Evolutionary conservation across 495 filamentous ascomycete genomes (phyloP).

Genomic region (Letharia lupina): DNA sequence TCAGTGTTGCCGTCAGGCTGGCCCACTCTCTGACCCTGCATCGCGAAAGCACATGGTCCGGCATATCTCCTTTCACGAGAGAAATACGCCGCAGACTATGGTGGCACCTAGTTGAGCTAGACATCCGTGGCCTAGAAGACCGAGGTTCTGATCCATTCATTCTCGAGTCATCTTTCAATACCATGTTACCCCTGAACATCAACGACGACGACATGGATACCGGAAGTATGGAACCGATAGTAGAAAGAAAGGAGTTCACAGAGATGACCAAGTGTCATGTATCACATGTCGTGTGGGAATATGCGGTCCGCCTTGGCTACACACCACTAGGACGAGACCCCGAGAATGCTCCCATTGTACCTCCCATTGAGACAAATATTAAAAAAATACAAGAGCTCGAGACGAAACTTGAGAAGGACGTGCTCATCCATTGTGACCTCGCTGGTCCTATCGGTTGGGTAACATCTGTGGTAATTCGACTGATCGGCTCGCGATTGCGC

Average conservation of each 20-base stretch:
- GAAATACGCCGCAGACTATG: slow-evolving; percentile 72
- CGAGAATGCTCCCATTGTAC: background rate
- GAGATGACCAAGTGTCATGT: slow-evolving; percentile 21
- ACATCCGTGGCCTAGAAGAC: slow-evolving; percentile 64
- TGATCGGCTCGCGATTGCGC: slow-evolving; percentile 20
- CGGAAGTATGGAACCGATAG: slow-evolving; percentile 14
- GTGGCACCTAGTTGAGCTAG: slow-evolving; percentile 68
- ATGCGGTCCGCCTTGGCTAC: slow-evolving; percentile 6
- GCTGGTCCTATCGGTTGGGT: slow-evolving; percentile 19
- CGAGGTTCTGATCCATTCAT: slow-evolving; percentile 64
- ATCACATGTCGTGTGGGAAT: slow-evolving; percentile 14
- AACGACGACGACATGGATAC: slow-evolving; percentile 25
- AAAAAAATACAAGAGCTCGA: slow-evolving; percentile 11
- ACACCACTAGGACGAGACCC: slow-evolving; percentile 5
- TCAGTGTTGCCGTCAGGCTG: slow-evolving; percentile 48
- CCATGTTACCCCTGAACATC: slow-evolving; percentile 47
- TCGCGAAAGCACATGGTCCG: slow-evolving; percentile 32
- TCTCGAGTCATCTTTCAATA: slow-evolving; percentile 54
- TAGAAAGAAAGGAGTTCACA: slow-evolving; percentile 18
- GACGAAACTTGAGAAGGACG: slow-evolving; percentile 13
- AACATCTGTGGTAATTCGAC: slow-evolving; percentile 18
- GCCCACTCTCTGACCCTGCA: slow-evolving; percentile 60
- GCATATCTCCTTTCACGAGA: slow-evolving; percentile 36
- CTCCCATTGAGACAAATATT: slow-evolving; percentile 13
- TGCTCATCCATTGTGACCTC: slow-evolving; percentile 20